phyloP scores from a whole-genome alignment of 148 eudicot species.

The Vaccinium vitisidaea region DNA sequence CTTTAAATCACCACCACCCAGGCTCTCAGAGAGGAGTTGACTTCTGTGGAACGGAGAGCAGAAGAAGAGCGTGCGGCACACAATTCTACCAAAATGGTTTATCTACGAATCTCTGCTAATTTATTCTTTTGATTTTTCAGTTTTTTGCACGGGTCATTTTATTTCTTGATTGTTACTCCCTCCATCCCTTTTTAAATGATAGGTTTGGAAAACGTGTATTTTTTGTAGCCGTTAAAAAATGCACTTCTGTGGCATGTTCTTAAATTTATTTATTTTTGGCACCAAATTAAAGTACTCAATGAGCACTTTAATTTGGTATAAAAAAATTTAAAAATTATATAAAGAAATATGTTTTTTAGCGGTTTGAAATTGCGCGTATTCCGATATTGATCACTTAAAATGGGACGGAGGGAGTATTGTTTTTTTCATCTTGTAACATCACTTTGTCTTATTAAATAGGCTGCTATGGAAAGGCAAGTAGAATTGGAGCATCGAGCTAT shows the following conservation, averaged over 20 bases:
- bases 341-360: too few relatives aligned
- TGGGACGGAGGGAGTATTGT: too few relatives aligned
- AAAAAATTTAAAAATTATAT: too few relatives aligned
- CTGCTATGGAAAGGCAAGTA: conserved; percentile 97
- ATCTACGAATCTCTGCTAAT: not conserved
- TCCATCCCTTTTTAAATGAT: too few relatives aligned
- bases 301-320: too few relatives aligned
- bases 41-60: conserved; percentile 85
- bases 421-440: not conserved
- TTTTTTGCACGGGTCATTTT: not conserved
- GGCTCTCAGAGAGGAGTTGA: conserved; percentile 93
- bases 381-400: too few relatives aligned
- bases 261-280: too few relatives aligned
- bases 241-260: too few relatives aligned
- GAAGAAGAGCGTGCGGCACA: conserved; percentile 97
- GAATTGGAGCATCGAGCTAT: conserved; percentile 93
- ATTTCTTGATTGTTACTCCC: not conserved
- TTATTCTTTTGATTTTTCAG: not conserved
- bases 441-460: conserved; percentile 44
- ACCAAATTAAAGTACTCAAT: too few relatives aligned
- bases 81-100: conserved; percentile 88
- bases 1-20: conserved; percentile 11
- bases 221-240: too few relatives aligned
- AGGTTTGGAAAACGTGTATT: too few relatives aligned
- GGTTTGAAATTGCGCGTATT: too few relatives aligned